Conservation (phyloP, 176 grass and related monocot genomes). For the Eleusine coracana region DNA sequence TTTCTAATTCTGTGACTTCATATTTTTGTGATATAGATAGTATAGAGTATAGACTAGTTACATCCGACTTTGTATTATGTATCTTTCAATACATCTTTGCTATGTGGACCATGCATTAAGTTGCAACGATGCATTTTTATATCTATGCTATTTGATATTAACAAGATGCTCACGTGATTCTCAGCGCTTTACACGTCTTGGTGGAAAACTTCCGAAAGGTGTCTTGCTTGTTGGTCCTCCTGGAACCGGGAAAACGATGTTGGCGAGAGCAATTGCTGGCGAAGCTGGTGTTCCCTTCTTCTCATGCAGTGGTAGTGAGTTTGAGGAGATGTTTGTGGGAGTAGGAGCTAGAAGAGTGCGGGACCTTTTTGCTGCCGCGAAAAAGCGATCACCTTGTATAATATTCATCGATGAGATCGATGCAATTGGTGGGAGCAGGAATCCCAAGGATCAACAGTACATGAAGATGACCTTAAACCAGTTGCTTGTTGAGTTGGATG, state of each 20-base stretch:
- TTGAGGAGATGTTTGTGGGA: constrained; percentile 99
- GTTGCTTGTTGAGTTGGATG: constrained; percentile 96
- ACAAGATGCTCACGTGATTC: constrained; percentile 36
- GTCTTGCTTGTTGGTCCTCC: constrained; percentile 96
- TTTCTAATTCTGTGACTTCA: constrained; percentile 5
- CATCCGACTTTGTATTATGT: not conserved
- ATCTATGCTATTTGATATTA: constrained; percentile 26
- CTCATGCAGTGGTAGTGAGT: constrained; percentile 96
- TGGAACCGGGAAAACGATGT: constrained; percentile 98
- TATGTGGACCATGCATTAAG: not conserved
- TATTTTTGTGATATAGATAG: constrained; percentile 5
- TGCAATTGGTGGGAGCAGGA: constrained; percentile 96
- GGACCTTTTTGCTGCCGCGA: constrained; percentile 88
- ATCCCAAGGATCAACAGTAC: constrained; percentile 98
- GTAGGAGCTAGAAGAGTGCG: constrained; percentile 93
- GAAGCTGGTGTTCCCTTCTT: constrained; percentile 99
- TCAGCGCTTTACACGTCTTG: constrained; percentile 95
- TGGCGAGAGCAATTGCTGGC: constrained; percentile 97
- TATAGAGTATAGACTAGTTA: not conserved
- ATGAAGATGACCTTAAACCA: constrained; percentile 99
- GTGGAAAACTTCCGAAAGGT: constrained; percentile 99
- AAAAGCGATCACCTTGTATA: constrained; percentile 94
- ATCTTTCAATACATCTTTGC: not conserved
- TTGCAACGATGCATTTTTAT: too few relatives aligned
- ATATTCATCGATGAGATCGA: constrained; percentile 99